These are phyloP conservation scores for Ustilago xerochloae DNA, from an alignment of 1,284 basidiomycete species.

Conservation along the genomic window DNA sequence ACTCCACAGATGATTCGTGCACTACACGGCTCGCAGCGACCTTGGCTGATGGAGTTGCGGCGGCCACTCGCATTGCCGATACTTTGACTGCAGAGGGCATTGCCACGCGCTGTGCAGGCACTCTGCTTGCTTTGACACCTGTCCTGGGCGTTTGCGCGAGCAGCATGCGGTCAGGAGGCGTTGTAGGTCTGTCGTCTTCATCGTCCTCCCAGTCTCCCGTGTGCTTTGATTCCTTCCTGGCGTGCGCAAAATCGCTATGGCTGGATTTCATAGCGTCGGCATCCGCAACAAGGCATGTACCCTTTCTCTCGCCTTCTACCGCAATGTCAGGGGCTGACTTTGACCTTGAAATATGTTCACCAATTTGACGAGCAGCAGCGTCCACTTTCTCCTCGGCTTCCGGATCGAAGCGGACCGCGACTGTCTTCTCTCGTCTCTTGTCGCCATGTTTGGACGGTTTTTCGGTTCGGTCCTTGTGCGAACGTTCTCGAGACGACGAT, in stretches of 20 bases:
- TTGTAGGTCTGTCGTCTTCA: constrained; percentile 1
- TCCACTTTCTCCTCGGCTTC: background rate
- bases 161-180: constrained; percentile 16
- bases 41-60: constrained; percentile 35
- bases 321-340: constrained; percentile 32
- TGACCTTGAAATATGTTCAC: constrained; percentile 13
- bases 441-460: constrained; percentile 19
- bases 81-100: constrained; percentile 28
- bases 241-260: background rate
- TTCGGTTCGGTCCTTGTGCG: constrained; percentile 13
- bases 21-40: constrained; percentile 12
- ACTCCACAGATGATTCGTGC: background rate
- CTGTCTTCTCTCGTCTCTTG: constrained; percentile 37
- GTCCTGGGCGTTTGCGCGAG: constrained; percentile 26
- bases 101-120: constrained; percentile 30
- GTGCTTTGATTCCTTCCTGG: background rate
- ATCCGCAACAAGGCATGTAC: background rate
- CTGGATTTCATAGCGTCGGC: background rate
- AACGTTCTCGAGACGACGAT: constrained; percentile 7
- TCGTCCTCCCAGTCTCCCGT: constrained; percentile 5
- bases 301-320: background rate
- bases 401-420: constrained; percentile 33
- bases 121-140: constrained; percentile 36
- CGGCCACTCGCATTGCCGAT: constrained; percentile 26
- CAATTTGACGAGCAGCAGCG: background rate